These are phyloP conservation scores for Xylaria scruposa DNA, from an alignment of 495 filamentous ascomycete genomes.

Conservation along the genomic window DNA sequence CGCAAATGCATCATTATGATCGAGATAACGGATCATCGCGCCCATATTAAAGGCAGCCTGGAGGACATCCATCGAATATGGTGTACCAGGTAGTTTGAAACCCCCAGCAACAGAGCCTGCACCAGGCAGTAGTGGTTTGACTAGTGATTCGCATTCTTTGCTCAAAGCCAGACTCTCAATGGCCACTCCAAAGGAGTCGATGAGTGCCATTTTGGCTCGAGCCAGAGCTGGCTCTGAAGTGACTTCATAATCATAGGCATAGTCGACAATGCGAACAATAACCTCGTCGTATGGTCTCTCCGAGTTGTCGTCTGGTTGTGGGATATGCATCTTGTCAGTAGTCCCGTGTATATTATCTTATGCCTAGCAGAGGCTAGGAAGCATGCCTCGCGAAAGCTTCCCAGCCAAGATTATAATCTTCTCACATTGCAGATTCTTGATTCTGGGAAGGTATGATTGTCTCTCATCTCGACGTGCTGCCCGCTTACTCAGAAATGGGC, in stretches of 20 bases:
- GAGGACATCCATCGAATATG: conserved; percentile 44
- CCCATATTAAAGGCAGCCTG: conserved; percentile 56
- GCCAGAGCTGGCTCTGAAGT: conserved; percentile 11
- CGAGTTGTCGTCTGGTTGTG: conserved; percentile 24
- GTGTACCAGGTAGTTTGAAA: conserved; percentile 55
- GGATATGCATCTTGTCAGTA: conserved; percentile 8
- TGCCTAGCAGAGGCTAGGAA: neutral
- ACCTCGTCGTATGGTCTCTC: conserved; percentile 21
- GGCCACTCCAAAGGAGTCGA: conserved; percentile 52
- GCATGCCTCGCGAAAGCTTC: conserved; percentile 4
- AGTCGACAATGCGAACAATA: conserved; percentile 10
- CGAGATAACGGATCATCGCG: conserved; percentile 51
- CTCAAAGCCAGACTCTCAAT: conserved; percentile 44
- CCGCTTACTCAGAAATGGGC: conserved; percentile 14
- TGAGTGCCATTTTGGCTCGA: conserved; percentile 42
- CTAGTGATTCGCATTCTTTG: conserved; percentile 35
- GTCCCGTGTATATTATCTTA: neutral
- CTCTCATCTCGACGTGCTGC: neutral
- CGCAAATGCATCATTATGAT: conserved; percentile 54
- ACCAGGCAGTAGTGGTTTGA: conserved; percentile 40
- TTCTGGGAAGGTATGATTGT: neutral
- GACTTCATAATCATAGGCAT: conserved; percentile 23
- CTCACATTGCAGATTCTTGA: neutral
- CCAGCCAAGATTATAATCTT: conserved; percentile 21
- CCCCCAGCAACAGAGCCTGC: conserved; percentile 40